A percentile compares a stretch with the other conserved stretches of the same genome.
Evolutionary conservation across 2,329 filamentous ascomycete genomes (phyloP).

Genomic region (Sphaerulina vaccinii): DNA sequence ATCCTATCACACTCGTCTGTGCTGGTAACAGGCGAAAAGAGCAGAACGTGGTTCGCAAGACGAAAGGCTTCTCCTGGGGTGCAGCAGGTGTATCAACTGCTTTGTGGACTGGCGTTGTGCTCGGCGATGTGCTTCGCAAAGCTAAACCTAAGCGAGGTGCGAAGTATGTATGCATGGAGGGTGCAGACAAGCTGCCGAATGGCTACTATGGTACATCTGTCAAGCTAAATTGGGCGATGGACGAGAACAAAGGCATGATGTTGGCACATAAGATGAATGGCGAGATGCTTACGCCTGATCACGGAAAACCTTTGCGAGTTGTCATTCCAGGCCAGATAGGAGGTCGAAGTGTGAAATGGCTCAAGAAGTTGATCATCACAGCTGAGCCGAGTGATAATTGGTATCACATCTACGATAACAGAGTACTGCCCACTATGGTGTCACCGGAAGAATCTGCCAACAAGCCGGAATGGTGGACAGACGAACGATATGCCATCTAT

Average conservation of each 20-base stretch:
- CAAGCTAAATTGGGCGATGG: conserved; percentile 84
- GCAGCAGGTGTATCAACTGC: conserved; percentile 83
- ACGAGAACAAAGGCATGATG: conserved; percentile 79
- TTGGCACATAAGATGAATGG: conserved; percentile 91
- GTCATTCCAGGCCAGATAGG: conserved; percentile 91
- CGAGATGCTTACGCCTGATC: conserved; percentile 73
- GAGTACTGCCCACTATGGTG: conserved; percentile 82
- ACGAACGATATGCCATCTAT: conserved; percentile 90
- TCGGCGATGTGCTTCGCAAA: conserved; percentile 67
- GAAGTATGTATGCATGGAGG: conserved; percentile 86
- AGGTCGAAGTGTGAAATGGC: conserved; percentile 89
- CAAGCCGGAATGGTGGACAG: conserved; percentile 75
- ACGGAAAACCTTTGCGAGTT: conserved; percentile 78
- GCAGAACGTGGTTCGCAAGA: conserved; percentile 86
- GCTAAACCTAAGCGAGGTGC: conserved; percentile 69
- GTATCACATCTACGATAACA: conserved; percentile 94
- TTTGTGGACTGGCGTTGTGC: conserved; percentile 78
- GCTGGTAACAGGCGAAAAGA: conserved; percentile 91
- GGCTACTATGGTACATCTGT: conserved; percentile 85
- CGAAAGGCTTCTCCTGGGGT: conserved; percentile 93
- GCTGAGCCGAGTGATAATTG: conserved; percentile 81
- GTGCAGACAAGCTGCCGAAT: conserved; percentile 81
- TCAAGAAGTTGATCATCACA: conserved; percentile 77
- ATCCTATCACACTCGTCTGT: conserved; percentile 85
- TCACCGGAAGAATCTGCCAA: conserved; percentile 76